Conservation (phyloP, 257 asterid species). For the Craterostigma plantagineum region DNA sequence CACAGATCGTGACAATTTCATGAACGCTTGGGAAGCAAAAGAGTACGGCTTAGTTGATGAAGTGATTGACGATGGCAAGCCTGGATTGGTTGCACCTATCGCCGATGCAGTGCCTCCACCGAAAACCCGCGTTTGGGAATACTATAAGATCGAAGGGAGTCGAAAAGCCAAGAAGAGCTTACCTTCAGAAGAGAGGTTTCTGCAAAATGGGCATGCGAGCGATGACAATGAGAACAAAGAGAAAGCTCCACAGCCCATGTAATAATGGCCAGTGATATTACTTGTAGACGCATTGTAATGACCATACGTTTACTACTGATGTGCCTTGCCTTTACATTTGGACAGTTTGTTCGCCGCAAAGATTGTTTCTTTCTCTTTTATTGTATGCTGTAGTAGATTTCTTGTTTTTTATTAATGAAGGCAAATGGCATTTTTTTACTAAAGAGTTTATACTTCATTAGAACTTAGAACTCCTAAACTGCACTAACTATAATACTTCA, state of each 20-base stretch:
- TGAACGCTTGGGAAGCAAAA: conserved; percentile 94
- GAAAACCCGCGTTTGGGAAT: conserved; percentile 44
- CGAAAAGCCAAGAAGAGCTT: conserved; percentile 37
- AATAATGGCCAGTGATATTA: conserved; percentile 1
- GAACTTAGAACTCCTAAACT: too few relatives aligned
- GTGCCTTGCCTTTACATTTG: too few relatives aligned
- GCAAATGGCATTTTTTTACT: too few relatives aligned
- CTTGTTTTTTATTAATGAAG: too few relatives aligned
- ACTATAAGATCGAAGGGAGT: conserved; percentile 53
- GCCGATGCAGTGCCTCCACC: conserved; percentile 62
- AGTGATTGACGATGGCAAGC: conserved; percentile 86
- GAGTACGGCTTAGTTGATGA: conserved; percentile 82
- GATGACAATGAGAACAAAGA: conserved; percentile 26
- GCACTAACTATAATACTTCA: too few relatives aligned
- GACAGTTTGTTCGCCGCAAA: too few relatives aligned
- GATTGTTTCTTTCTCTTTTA: too few relatives aligned
- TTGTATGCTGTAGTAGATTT: too few relatives aligned
- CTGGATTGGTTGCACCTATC: conserved; percentile 79
- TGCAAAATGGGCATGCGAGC: conserved; percentile 20
- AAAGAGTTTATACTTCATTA: too few relatives aligned
- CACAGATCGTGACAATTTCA: conserved; percentile 67
- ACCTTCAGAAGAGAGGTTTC: conserved; percentile 52
- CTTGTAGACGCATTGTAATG: too few relatives aligned
- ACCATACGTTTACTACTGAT: too few relatives aligned
- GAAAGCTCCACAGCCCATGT: conserved; percentile 28